A percentile compares a stretch with the other conserved stretches of the same genome.
Conservation (phyloP, 352 stramenopile species). For the Globisporangium okanoganense region DNA sequence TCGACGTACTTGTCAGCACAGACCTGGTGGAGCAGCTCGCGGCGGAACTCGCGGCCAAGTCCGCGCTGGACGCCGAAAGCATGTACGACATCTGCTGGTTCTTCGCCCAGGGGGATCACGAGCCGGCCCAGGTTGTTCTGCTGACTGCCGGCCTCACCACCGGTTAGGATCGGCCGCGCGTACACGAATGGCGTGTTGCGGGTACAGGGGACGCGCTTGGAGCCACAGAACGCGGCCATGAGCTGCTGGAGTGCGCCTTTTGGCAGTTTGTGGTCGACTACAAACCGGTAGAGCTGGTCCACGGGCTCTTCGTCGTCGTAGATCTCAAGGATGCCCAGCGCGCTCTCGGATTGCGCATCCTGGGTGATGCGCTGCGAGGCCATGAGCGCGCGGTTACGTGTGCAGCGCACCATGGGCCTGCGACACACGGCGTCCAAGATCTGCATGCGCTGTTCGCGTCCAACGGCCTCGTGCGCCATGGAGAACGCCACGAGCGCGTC, state of each 20-base stretch:
- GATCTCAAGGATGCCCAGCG: conserved; percentile 54
- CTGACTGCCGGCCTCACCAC: not conserved
- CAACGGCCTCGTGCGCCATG: conserved; percentile 12
- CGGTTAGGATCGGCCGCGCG: conserved; percentile 32
- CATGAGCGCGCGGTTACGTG: conserved; percentile 34
- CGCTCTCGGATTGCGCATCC: conserved; percentile 12
- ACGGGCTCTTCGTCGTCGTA: conserved; percentile 63
- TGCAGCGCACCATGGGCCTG: conserved; percentile 20
- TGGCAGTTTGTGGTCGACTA: conserved; percentile 42
- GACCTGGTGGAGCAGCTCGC: conserved; percentile 42
- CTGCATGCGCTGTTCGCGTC: conserved; percentile 6
- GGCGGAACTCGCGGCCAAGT: conserved; percentile 32
- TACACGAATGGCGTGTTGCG: conserved; percentile 49
- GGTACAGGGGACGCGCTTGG: conserved; percentile 24
- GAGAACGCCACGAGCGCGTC: conserved; percentile 25
- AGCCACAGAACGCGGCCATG: conserved; percentile 27
- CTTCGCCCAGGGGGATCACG: conserved; percentile 42
- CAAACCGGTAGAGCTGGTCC: conserved; percentile 70
- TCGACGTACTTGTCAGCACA: conserved; percentile 50
- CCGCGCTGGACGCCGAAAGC: conserved; percentile 36
- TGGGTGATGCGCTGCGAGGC: conserved; percentile 40
- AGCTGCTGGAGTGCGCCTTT: conserved; percentile 36
- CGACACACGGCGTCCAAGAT: conserved; percentile 7
- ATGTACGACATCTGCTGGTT: conserved; percentile 52
- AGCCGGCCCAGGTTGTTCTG: conserved; percentile 36